Base-by-base conservation (phyloP, 495 filamentous ascomycete genomes). In the Penicillium maclennaniae region DNA sequence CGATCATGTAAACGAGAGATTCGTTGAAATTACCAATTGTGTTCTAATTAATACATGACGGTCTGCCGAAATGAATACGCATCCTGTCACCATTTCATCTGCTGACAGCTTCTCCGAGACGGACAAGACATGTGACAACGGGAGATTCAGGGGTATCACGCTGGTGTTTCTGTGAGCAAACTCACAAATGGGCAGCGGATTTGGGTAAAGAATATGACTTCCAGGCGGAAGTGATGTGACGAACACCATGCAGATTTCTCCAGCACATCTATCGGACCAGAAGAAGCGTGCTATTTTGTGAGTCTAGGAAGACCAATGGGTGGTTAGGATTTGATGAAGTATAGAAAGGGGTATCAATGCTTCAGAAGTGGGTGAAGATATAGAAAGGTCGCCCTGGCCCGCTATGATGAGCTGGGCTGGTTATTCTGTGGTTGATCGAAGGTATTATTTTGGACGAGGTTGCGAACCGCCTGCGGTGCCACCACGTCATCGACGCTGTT, bases 401-500 rank as follows among this genome's bases (percentile, higher is more conserved):
- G 31, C 31, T 34, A 60, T 45, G 51, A 52, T 16, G 51, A 52
- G 37, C 52, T 62, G 7, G 55, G 51, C 1, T 52, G 37, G 17
- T 59, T 55, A 45, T 53, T 60, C 43, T 59, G 58, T 49, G 59
- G 20, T 15, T 47, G 43, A n/a, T 56, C 46, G 34, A 56, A 34
- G 16, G 47, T 43, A 49, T 37, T 47, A 19, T 47, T 65, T 40
- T 55, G 49, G 38, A 47, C 63, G 49, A 67, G 51, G 43, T 60
- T 67, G 31, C 59, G 54, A 15, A 67, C 63, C 61, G 67, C 63
- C 54, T 69, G 66, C 48, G 65, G 61, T 49, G 62, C 52, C n/a
- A 52, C 52, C 27, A 67, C 51, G 17, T 79, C 78, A 44, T 86
- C 83, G 17, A 85, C 58, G 60, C 89, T 93, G 34, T 86, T 88